Percentiles rank a stretch among this genome's conserved stretches.
Conservation (phyloP, 169 alveolate genomes). For the Cryptosporidium ubiquitum region DNA sequence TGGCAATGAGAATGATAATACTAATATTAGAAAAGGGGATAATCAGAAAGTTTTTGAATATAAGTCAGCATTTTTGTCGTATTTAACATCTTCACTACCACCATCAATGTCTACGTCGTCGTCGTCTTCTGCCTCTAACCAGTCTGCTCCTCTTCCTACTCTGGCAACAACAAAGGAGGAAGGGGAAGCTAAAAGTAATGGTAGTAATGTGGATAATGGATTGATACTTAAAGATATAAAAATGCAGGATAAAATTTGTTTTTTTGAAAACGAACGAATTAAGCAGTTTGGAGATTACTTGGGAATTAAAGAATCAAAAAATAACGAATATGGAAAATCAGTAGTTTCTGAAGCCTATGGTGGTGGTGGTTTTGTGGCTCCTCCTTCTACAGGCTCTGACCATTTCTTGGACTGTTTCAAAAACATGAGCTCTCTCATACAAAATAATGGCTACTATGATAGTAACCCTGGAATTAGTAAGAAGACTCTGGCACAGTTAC, state of each 20-base stretch:
- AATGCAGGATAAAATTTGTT: background rate
- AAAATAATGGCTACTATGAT: background rate
- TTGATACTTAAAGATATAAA: background rate
- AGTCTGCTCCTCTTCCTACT: background rate
- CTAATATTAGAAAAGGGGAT: background rate
- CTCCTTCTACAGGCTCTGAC: slow-evolving; percentile 13
- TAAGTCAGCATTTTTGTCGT: background rate
- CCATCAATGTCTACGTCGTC: background rate
- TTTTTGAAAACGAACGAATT: background rate
- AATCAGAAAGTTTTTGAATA: background rate
- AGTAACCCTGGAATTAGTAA: background rate
- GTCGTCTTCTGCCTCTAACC: background rate
- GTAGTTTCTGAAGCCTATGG: background rate
- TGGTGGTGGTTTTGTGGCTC: slow-evolving; percentile 46
- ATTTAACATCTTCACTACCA: background rate
- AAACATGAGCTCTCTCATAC: background rate
- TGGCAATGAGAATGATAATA: background rate
- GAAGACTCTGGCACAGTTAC: background rate
- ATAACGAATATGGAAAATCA: background rate
- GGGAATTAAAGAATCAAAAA: background rate
- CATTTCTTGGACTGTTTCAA: slow-evolving; percentile 31
- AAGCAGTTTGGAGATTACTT: background rate
- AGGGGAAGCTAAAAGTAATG: background rate
- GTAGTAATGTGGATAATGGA: background rate
- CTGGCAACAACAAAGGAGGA: background rate